phyloP scores from a whole-genome alignment of 768 basidiomycete genomes.

The Rhizopogon sp. region DNA sequence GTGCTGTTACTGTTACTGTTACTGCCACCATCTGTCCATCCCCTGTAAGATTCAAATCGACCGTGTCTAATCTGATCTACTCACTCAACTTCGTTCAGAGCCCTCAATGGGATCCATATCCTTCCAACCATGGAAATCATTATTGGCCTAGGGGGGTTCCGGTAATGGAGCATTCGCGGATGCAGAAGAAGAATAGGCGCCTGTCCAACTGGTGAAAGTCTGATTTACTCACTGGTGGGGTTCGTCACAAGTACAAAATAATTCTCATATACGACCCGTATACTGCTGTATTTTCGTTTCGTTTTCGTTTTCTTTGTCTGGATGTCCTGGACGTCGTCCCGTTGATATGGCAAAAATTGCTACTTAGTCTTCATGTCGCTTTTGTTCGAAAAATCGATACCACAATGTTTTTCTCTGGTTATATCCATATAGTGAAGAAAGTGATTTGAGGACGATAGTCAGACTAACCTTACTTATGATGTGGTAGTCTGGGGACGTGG shows the following conservation, averaged over 20 bases:
- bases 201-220: neutral
- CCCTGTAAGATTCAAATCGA: constrained; percentile 5
- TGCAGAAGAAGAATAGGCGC: neutral
- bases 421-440: too few relatives aligned
- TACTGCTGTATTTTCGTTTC: neutral
- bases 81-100: neutral
- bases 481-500: too few relatives aligned
- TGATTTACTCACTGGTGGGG: neutral
- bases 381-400: neutral
- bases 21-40: constrained; percentile 10
- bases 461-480: too few relatives aligned
- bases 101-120: neutral
- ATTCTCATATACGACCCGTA: too few relatives aligned
- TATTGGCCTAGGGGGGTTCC: neutral
- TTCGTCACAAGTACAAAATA: neutral
- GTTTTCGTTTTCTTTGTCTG: neutral
- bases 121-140: neutral
- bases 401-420: too few relatives aligned
- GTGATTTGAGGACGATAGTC: too few relatives aligned
- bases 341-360: neutral
- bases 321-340: neutral
- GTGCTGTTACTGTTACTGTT: constrained; percentile 12
- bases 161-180: neutral
- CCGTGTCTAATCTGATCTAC: neutral
- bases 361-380: neutral